Base-by-base conservation (phyloP, 2,329 filamentous ascomycete genomes). In the Eutypa lata region DNA sequence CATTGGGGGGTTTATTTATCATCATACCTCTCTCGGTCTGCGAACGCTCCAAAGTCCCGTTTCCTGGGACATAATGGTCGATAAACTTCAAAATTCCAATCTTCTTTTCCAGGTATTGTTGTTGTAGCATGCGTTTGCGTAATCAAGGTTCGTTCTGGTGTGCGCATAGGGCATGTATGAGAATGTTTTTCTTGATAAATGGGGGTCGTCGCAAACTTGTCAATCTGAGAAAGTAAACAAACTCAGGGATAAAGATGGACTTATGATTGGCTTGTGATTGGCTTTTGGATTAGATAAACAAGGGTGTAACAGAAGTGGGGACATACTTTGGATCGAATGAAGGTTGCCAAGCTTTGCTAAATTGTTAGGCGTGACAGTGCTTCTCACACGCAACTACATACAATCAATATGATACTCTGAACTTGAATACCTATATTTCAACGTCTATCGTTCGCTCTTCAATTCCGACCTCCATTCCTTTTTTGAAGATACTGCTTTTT, bases 31-130 rank as follows among this genome's bases (percentile, higher is more conserved):
- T 80, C 93, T 85, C 62, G 90, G 89, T 67, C 92, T 88, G 73
- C 91, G 91, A 70, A 95, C 90, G 68, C 91, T 96, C 82, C 93
- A 97, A 68, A 94, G 79, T 67, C 89, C 89, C 56, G 86, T 84
- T 66, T 95, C 90, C 76, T 94, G 90, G 75, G 90, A 90, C 91
- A 95, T 95, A 67, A 56, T 78, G 71, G 53, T 19, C 21, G 13
- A 24, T n/a, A 16, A 10, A 16, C 13, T 8, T n/a, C 53, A 51
- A 43, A 43, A 53, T 51, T 42, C n/a, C n/a, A 24, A 42, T 43
- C 31, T 21, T 49, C 51, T 21, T 38, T 21, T 31, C 52, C 46
- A 51, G 56, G 46, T 48, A 24, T 48, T 52, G 35, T 43, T 31
- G 5, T 31, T 5, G 26, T 31, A 22, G 38, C 13, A 42, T 18